phyloP scores from a whole-genome alignment of 2,329 filamentous ascomycete species.

The Xylariaceae sp. region DNA sequence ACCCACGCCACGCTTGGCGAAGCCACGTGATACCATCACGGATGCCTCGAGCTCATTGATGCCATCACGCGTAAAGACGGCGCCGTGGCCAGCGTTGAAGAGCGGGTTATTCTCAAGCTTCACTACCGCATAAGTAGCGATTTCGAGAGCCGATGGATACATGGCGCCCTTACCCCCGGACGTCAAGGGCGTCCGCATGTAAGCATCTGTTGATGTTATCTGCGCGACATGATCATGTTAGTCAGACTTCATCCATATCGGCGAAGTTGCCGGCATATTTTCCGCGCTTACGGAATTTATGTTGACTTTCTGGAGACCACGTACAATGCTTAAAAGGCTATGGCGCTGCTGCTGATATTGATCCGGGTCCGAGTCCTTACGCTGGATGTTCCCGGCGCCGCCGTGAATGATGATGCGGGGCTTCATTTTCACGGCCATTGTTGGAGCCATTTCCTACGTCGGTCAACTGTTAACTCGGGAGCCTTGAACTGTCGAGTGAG shows the following conservation, averaged over 20 bases:
- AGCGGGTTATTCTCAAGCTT: slow-evolving; percentile 73
- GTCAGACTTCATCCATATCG: neutral
- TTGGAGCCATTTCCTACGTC: slow-evolving; percentile 6
- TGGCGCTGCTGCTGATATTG: slow-evolving; percentile 54
- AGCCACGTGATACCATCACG: slow-evolving; percentile 73
- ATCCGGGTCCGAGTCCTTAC: slow-evolving; percentile 51
- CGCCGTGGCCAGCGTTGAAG: slow-evolving; percentile 79
- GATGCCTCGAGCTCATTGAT: slow-evolving; percentile 81
- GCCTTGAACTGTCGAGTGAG: neutral
- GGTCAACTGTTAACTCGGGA: neutral
- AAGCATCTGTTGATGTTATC: slow-evolving; percentile 42
- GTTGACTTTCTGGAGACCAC: slow-evolving; percentile 15
- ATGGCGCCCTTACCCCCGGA: slow-evolving; percentile 8
- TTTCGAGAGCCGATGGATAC: slow-evolving; percentile 60
- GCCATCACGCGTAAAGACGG: slow-evolving; percentile 79
- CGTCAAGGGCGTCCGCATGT: slow-evolving; percentile 38
- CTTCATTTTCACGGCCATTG: slow-evolving; percentile 23
- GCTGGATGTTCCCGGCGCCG: slow-evolving; percentile 65
- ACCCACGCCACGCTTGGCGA: slow-evolving; percentile 70
- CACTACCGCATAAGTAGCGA: slow-evolving; percentile 68
- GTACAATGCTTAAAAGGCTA: slow-evolving; percentile 58
- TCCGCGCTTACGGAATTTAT: neutral
- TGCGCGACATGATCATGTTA: slow-evolving; percentile 20
- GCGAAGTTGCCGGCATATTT: too few relatives aligned
- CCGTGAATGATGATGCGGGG: slow-evolving; percentile 67